Base-by-base conservation (phyloP, 345 rosid genomes). In the Aegle marmelos region DNA sequence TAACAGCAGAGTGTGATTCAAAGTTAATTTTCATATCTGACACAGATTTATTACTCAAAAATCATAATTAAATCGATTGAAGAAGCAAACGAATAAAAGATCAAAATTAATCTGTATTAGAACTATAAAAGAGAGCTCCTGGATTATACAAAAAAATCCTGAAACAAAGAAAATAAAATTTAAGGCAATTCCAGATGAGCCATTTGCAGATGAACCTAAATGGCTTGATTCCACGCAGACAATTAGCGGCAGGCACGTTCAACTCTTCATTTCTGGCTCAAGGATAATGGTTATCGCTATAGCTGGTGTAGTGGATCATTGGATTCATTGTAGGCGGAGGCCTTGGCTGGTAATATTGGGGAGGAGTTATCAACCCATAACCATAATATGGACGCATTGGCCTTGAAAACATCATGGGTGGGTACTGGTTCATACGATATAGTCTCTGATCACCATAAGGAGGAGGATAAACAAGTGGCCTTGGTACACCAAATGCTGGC, bases 231-330 rank as follows among this genome's bases (percentile, higher is more conserved):
- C 62, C 10, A 7, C 61, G 31, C 21, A 53, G 22, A 30, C 5
- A 10, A 50, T 28, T 2, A 19, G 4, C 50, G 21, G 61, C 45
- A 9, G 5, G 10, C 60, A 4, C 28, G 0, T 30, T 53, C 4
- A 2, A 45, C 57, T 11, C 48, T 10, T 3, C 48, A 10, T 10
- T 16, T 41, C 16, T 9, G 60, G 69, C 10, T 61, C 77, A 62
- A 41, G 69, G 77, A 62, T 41, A 45, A 61, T 17, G 22, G 21
- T 73, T 37, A 39, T 73, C 76, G 4, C 27, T 10, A 16, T 61
- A 74, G 58, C 57, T 50, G 9, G 68, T 74, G 25, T 61, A 74
- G 57, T 61, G 77, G 58, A 41, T 62, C 77, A 74, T 74, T 5
- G 77, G 77, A 65, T 74, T 74, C 68, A 62, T 28, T 37, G 17